Percentiles rank a stretch among this genome's conserved stretches.
These are phyloP conservation scores for Plenodomus lindquistii DNA, from an alignment of 2,329 filamentous ascomycete genomes.

Conservation along the genomic window DNA sequence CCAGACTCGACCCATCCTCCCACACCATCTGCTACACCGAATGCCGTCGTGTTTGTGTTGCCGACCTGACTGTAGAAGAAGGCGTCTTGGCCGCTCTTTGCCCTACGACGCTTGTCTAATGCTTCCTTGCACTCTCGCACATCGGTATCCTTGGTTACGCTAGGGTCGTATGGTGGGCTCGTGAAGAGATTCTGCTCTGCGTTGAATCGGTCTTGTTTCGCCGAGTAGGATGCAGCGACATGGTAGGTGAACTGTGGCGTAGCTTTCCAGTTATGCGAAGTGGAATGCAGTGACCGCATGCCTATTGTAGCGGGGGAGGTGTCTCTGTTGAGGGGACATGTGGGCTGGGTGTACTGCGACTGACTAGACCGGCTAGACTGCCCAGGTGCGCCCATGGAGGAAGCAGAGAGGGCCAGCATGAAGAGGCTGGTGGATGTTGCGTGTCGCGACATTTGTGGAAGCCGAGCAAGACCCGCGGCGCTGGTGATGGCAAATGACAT, in stretches of 20 bases:
- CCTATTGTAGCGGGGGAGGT: conserved; percentile 33
- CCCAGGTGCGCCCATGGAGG: conserved; percentile 27
- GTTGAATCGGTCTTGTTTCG: conserved; percentile 44
- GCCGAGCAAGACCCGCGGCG: conserved; percentile 26
- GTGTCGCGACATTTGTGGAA: conserved; percentile 24
- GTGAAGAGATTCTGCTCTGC: conserved; percentile 43
- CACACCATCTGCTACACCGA: conserved; percentile 92
- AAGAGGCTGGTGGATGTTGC: conserved; percentile 34
- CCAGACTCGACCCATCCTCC: conserved; percentile 93
- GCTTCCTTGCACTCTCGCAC: conserved; percentile 35
- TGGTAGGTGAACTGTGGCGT: conserved; percentile 43
- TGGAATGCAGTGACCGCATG: conserved; percentile 36
- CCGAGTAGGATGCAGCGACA: conserved; percentile 48
- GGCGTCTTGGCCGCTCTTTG: conserved; percentile 88
- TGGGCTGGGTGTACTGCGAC: conserved; percentile 24
- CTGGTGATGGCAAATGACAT: conserved; percentile 42
- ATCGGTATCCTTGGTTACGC: conserved; percentile 25
- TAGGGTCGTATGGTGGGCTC: conserved; percentile 33
- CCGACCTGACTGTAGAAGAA: conserved; percentile 89
- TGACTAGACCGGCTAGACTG: conserved; percentile 18
- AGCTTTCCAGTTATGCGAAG: conserved; percentile 30
- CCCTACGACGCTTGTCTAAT: conserved; percentile 63
- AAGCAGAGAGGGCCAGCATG: conserved; percentile 36
- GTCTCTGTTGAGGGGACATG: conserved; percentile 36
- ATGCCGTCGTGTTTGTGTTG: conserved; percentile 70